These are phyloP conservation scores for Vickermania ingenoplastis DNA, from an alignment of 208 protist genomes.

Conservation along the genomic window DNA sequence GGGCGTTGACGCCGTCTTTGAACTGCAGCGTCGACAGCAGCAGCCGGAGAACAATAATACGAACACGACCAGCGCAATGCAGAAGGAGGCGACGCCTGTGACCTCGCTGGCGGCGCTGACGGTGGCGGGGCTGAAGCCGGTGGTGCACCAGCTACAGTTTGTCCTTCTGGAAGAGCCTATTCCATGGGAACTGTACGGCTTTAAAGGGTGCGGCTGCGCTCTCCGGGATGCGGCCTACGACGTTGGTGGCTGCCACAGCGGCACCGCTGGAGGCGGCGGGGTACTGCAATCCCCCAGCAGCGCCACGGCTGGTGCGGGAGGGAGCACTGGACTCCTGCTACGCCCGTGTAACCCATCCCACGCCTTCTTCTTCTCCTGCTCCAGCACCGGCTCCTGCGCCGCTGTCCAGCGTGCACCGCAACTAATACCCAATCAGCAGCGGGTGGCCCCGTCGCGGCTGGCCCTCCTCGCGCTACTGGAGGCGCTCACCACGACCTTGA, in stretches of 20 bases:
- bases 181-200: background rate
- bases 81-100: background rate
- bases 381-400: conserved; percentile 3
- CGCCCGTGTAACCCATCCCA: background rate
- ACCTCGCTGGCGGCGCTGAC: background rate
- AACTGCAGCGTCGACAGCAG: conserved; percentile 8
- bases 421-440: conserved; percentile 1
- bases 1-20: conserved; percentile 17
- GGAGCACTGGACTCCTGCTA: too few species aligned
- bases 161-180: conserved; percentile 17
- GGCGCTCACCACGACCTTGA: conserved; percentile 6
- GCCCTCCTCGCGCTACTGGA: conserved; percentile 7
- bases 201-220: background rate
- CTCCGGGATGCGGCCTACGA: background rate
- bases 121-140: conserved; percentile 8
- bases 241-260: background rate
- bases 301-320: background rate
- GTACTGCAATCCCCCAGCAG: background rate
- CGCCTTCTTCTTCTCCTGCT: background rate
- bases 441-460: background rate
- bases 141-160: conserved; percentile 20
- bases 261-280: background rate
- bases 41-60: background rate
- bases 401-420: conserved; percentile 10
- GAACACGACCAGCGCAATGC: conserved; percentile 1